Base-by-base conservation (phyloP, 192 early-diverging fungal species). In the Podila horticola region DNA sequence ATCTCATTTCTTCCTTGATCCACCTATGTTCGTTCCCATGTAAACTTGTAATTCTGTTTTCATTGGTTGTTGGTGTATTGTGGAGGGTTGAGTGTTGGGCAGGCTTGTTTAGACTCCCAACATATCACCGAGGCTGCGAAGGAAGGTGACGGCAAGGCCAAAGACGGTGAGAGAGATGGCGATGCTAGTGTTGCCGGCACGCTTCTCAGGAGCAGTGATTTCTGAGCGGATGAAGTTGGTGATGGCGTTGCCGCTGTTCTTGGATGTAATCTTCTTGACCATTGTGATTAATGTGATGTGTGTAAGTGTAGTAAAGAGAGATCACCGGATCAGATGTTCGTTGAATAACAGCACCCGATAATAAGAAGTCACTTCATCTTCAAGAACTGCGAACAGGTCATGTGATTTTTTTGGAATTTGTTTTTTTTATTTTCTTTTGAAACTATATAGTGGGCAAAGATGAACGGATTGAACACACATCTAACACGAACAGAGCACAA, bases 91-190 rank as follows among this genome's bases (percentile, higher is more conserved):
- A 7, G 17, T 28, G 59, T 0, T 0, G 11, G 41, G 41, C 41
- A 45, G 8, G 10, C 22, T 28, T 2, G 15, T n/a, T 81, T 86
- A 89, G 33, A 89, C 87, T 24, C 84, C 87, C 64, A 89, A 69
- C 66, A 86, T 81, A 66, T 89, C 84, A 57, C 87, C 87, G 73
- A 86, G 86, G 74, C 85, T 84, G 66, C 87, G 84, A 64, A 89
- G 79, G 79, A 89, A 89, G 59, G 86, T 86, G 57, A 89, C 82
- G 33, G 87, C 87, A 57, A 84, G 79, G 34, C 86, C 79, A 66
- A 89, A 89, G 49, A 89, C 87, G 58, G 85, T 84, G 48, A 89
- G 57, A n/a, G 87, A 89, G 70, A 89, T 73, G 30, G 87, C 87
- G 64, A 89, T 86, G 61, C 82, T 85, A 75, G 85, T 84, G 69